phyloP scores from a whole-genome alignment of 73 alveolate genomes.

The Paramecium biaurelia region DNA sequence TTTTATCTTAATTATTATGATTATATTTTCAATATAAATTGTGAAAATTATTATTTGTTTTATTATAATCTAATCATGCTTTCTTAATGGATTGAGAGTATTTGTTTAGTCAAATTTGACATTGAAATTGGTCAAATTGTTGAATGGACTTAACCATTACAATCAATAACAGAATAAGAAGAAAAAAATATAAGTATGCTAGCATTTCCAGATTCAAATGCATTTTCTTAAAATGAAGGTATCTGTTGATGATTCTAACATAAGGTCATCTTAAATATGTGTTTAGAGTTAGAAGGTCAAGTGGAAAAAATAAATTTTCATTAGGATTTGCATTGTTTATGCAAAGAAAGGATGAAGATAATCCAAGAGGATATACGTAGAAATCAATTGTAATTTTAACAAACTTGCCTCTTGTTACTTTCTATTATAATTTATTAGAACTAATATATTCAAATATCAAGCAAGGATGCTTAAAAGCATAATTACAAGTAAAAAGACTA shows the following conservation, averaged over 20 bases:
- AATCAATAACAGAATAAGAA: slow-evolving; percentile 15
- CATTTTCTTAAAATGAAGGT: slow-evolving; percentile 63
- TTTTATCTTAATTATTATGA: background rate
- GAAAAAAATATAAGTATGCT: slow-evolving; percentile 49
- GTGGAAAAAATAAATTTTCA: slow-evolving; percentile 34
- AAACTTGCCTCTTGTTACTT: slow-evolving; percentile 42
- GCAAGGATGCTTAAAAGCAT: slow-evolving; percentile 29
- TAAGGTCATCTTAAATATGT: slow-evolving; percentile 43
- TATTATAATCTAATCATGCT: background rate
- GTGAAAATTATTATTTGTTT: background rate
- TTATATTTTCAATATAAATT: background rate
- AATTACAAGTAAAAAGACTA: slow-evolving; percentile 15
- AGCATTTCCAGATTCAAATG: slow-evolving; percentile 64
- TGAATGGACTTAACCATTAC: slow-evolving; percentile 42
- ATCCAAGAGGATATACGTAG: slow-evolving; percentile 61
- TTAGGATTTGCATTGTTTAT: slow-evolving; percentile 51
- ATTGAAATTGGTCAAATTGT: slow-evolving; percentile 61
- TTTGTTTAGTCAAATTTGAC: slow-evolving; percentile 58
- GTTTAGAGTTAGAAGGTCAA: slow-evolving; percentile 52
- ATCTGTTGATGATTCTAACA: background rate
- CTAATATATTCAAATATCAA: background rate
- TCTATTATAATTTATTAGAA: slow-evolving; percentile 46
- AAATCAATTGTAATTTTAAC: slow-evolving; percentile 52
- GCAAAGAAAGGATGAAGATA: slow-evolving; percentile 52
- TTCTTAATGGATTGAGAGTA: slow-evolving; percentile 55